These are phyloP conservation scores for Ganoderma sinense DNA, from an alignment of 1,284 basidiomycete genomes.

Conservation along the genomic window DNA sequence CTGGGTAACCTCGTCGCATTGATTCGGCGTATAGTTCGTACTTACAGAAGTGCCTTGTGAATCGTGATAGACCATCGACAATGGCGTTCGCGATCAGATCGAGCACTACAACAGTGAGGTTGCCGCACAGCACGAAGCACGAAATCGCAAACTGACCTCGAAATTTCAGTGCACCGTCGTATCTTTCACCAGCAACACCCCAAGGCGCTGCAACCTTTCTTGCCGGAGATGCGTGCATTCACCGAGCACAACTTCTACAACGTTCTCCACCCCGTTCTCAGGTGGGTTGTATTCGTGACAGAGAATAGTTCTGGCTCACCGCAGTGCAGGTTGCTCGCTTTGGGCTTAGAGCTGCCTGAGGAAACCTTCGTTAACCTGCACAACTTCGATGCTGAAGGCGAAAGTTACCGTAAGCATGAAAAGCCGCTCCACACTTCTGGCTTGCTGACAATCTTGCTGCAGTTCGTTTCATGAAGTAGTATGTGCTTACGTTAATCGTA, in stretches of 20 bases:
- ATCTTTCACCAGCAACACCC: constrained; percentile 39
- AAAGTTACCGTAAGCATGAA: constrained; percentile 40
- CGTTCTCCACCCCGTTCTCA: constrained; percentile 39
- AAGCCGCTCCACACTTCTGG: neutral
- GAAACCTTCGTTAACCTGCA: constrained; percentile 47
- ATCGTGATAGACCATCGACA: constrained; percentile 43
- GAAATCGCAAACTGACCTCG: constrained; percentile 39
- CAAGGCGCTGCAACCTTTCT: constrained; percentile 42
- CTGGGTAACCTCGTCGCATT: constrained; percentile 48
- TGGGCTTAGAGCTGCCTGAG: constrained; percentile 40
- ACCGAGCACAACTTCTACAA: constrained; percentile 38
- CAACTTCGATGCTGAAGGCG: constrained; percentile 37
- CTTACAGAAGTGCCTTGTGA: neutral
- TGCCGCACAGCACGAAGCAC: constrained; percentile 24
- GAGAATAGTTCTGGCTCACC: neutral
- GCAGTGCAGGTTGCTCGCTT: constrained; percentile 32
- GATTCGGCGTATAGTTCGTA: too few relatives aligned
- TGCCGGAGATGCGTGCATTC: constrained; percentile 49
- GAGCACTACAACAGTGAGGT: constrained; percentile 63
- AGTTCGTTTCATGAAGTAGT: constrained; percentile 49
- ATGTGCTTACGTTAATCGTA: constrained; percentile 8
- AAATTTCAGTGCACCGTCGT: constrained; percentile 46
- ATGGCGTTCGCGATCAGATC: constrained; percentile 63
- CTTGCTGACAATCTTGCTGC: neutral
- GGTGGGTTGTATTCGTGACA: constrained; percentile 25